phyloP scores from a whole-genome alignment of 495 filamentous ascomycete species.

The Hypoxylon subgilvum region DNA sequence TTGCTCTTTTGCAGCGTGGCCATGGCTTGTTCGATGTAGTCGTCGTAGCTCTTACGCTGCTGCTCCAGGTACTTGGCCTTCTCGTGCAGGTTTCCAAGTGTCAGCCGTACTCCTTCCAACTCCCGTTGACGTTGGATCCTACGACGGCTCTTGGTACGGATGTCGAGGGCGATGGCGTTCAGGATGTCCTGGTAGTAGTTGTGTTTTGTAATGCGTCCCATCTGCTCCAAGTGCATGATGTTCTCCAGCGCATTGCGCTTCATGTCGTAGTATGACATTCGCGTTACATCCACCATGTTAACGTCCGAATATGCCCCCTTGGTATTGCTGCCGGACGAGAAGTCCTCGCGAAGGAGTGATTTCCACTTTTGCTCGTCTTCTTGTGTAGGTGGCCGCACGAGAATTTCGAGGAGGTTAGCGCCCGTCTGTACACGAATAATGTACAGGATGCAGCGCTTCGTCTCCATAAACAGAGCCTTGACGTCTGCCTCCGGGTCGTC shows the following conservation, averaged over 20 bases:
- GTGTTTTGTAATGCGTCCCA: constrained; percentile 83
- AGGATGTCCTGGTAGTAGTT: constrained; percentile 97
- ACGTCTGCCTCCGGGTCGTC: constrained; percentile 92
- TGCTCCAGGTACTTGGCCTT: constrained; percentile 92
- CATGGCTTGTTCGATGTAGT: constrained; percentile 99
- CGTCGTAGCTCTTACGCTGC: constrained; percentile 96
- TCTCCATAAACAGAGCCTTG: constrained; percentile 95
- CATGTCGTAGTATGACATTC: constrained; percentile 88
- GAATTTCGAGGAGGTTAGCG: constrained; percentile 89
- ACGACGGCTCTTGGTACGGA: constrained; percentile 92
- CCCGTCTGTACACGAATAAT: constrained; percentile 96
- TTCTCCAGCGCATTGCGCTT: constrained; percentile 94
- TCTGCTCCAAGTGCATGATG: constrained; percentile 83
- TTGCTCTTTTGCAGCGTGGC: constrained; percentile 97
- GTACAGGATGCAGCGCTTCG: constrained; percentile 95
- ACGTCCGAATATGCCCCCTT: constrained; percentile 90
- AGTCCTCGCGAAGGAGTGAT: constrained; percentile 80
- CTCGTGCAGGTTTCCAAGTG: constrained; percentile 81
- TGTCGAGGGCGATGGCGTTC: constrained; percentile 95
- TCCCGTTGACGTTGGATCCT: constrained; percentile 89
- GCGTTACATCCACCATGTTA: constrained; percentile 84
- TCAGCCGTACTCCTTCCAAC: constrained; percentile 84
- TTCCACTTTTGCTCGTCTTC: constrained; percentile 94
- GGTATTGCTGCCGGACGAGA: constrained; percentile 68
- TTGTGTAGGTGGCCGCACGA: constrained; percentile 82